A percentile compares a stretch with the other conserved stretches of the same genome.
These are phyloP conservation scores for Pneumocystis carinii DNA, from an alignment of 1,139 yeast genomes.

Conservation along the genomic window DNA sequence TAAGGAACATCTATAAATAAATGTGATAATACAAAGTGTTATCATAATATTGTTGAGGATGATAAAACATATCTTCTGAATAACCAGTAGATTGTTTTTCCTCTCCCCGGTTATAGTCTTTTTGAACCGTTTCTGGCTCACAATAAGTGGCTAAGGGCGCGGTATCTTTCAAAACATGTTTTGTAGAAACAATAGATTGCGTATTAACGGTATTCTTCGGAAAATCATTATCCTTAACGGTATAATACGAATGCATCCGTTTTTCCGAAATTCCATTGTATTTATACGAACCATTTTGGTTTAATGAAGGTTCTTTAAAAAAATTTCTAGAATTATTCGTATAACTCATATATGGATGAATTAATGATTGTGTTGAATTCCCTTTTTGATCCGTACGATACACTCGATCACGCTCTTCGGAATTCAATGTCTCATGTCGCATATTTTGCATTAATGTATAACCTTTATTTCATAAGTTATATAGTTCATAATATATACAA, in stretches of 20 bases:
- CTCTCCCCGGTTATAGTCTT: background rate
- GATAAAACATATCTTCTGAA: background rate
- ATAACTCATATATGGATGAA: background rate
- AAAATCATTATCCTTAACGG: background rate
- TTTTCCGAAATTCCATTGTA: background rate
- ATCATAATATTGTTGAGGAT: background rate
- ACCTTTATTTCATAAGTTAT: background rate
- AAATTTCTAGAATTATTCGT: background rate
- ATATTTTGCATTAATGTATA: background rate
- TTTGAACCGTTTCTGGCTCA: background rate
- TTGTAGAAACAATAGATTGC: background rate
- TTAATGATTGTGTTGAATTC: background rate
- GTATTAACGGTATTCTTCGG: background rate
- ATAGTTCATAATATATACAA: background rate
- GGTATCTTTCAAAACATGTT: background rate
- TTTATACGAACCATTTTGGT: background rate
- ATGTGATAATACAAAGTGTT: background rate
- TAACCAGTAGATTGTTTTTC: background rate
- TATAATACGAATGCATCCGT: background rate
- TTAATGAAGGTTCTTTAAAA: background rate
- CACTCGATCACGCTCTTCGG: background rate
- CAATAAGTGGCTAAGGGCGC: background rate
- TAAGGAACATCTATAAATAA: background rate
- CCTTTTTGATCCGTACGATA: background rate
- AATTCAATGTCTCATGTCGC: background rate